Evolutionary conservation across 2,329 filamentous ascomycete genomes (phyloP).

Genomic region (Pseudogymnoascus sp.): DNA sequence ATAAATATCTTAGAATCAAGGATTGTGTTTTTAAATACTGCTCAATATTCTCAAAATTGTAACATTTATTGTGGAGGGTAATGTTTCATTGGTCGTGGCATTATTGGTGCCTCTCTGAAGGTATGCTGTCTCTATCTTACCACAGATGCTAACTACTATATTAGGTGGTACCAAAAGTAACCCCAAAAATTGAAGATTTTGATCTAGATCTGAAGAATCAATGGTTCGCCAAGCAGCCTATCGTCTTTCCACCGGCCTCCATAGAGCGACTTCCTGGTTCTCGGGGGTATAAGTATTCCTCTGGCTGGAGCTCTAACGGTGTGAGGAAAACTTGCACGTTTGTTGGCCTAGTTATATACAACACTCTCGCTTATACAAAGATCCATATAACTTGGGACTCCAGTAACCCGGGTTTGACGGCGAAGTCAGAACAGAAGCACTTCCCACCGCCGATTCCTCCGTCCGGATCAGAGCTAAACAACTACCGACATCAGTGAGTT

Average conservation of each 20-base stretch:
- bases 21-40: background rate
- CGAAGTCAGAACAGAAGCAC: slow-evolving; percentile 29
- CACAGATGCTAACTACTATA: background rate
- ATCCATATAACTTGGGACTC: slow-evolving; percentile 30
- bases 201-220: slow-evolving; percentile 26
- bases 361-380: slow-evolving; percentile 27
- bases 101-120: background rate
- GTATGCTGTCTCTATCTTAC: background rate
- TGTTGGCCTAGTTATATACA: slow-evolving; percentile 27
- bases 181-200: slow-evolving; percentile 16
- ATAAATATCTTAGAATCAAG: slow-evolving; percentile 2
- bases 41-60: background rate
- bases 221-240: slow-evolving; percentile 26
- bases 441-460: slow-evolving; percentile 23
- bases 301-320: slow-evolving; percentile 20
- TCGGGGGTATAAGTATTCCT: slow-evolving; percentile 15
- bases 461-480: slow-evolving; percentile 18
- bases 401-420: slow-evolving; percentile 25
- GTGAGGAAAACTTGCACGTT: slow-evolving; percentile 25
- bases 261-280: slow-evolving; percentile 15
- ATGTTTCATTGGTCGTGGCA: background rate
- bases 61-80: background rate
- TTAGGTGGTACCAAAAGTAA: background rate
- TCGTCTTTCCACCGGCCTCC: slow-evolving; percentile 21
- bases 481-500: slow-evolving; percentile 15